These are phyloP conservation scores for Coniochaeta prunicola DNA, from an alignment of 2,329 filamentous ascomycete genomes.

Conservation along the genomic window DNA sequence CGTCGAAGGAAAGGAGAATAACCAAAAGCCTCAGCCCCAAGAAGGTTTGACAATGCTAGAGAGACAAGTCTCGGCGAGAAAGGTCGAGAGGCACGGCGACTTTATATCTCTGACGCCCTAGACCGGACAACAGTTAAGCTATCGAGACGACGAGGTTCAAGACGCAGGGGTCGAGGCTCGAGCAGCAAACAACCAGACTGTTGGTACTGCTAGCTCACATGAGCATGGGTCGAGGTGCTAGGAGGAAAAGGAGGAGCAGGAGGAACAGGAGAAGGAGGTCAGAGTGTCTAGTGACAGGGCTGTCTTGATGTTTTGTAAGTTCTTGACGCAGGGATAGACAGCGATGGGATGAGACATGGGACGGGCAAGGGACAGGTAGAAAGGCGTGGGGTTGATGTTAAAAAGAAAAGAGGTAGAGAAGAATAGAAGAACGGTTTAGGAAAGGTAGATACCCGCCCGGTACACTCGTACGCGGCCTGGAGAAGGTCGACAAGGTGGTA, in stretches of 20 bases:
- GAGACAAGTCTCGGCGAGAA: background rate
- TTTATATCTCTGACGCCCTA: slow-evolving; percentile 1
- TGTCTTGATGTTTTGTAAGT: slow-evolving; percentile 1
- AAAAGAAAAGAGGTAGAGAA: background rate
- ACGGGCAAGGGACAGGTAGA: background rate
- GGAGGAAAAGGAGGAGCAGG: background rate
- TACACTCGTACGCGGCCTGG: background rate
- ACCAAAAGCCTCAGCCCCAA: background rate
- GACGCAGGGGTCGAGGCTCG: slow-evolving; percentile 1
- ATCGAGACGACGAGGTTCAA: background rate
- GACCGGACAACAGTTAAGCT: background rate
- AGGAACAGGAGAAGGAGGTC: background rate
- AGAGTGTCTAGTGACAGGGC: background rate
- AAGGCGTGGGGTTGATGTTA: background rate
- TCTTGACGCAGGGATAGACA: slow-evolving; percentile 1
- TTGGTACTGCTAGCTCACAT: background rate
- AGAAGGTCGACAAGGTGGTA: background rate
- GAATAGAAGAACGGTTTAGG: background rate
- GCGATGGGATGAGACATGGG: background rate
- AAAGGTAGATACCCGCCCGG: background rate
- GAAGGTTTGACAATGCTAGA: background rate
- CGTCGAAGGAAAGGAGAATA: background rate
- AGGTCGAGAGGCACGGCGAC: background rate
- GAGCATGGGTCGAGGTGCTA: background rate
- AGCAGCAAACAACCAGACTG: background rate